Evolutionary conservation across 2,329 filamentous ascomycete genomes (phyloP), one percentile per base, ranked within the genome.

Genomic region (Achaetomium macrosporum): DNA sequence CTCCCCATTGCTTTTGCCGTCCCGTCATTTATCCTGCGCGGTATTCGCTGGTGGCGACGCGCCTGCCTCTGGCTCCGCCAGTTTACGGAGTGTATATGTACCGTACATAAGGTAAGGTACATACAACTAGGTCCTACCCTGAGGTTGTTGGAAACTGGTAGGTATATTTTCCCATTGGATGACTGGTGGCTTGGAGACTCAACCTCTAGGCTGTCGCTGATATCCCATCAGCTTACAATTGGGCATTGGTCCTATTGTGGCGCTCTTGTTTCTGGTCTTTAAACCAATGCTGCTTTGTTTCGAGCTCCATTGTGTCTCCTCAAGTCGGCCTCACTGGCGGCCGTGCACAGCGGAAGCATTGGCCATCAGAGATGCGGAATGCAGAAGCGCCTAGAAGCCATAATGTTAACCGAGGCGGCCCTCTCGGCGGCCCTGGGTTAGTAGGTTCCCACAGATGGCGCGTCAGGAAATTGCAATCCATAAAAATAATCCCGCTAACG

Each of bases 341-440:
- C 35, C n/a, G 13, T 16, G 13, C 35, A 44, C 11, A 9, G 39
- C 17, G 10, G 45, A 61, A 59, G 60, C 59, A 62, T 51, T 61
- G 59, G 60, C 50, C 59, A 57, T 39, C 51, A 56, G n/a, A 25
- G 52, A 29, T 36, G 42, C 54, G 51, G 37, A 31, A 50, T 59
- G 58, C 42, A 53, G 48, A 59, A 54, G 59, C 56, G 57, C 56
- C 47, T 43, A 43, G 47, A 46, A 55, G 25, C 25, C 25, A 25
- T 25, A 55, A 52, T 44, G 37, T 50, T 40, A 57, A 40, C 50
- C 47, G 50, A 50, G 33, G 25, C 40, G 53, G 50, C 51, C 57
- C 36, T 49, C 35, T 49, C 19, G 39, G 39, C 45, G 17, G 56
- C 47, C 51, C 54, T 50, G 50, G 54, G 50, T 56, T 42, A 30